These are phyloP conservation scores for Septoria petroselini DNA, from an alignment of 2,329 filamentous ascomycete species.

Conservation along the genomic window DNA sequence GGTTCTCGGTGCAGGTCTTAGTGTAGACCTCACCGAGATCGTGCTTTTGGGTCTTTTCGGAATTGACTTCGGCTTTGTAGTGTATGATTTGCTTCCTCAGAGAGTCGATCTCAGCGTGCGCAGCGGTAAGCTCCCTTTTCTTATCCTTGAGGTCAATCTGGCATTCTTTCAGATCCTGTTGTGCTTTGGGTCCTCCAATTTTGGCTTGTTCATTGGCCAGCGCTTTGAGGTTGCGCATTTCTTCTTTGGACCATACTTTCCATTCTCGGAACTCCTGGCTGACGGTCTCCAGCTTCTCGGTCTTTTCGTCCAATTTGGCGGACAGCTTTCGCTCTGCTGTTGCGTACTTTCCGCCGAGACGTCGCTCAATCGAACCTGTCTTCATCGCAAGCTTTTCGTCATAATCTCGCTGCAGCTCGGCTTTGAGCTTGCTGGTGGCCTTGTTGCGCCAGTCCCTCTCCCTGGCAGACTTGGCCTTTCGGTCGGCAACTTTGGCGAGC, in stretches of 20 bases:
- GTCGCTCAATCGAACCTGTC: conserved; percentile 5
- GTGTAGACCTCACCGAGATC: not conserved
- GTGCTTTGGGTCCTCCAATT: conserved; percentile 12
- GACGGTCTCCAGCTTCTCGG: conserved; percentile 3
- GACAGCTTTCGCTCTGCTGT: conserved; percentile 7
- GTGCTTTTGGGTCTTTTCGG: not conserved
- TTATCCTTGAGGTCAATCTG: conserved; percentile 17
- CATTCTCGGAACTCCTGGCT: not conserved
- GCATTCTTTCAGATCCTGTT: conserved; percentile 12
- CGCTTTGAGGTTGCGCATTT: conserved; percentile 17
- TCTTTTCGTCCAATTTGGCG: conserved; percentile 6
- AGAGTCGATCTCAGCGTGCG: not conserved
- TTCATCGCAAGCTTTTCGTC: conserved; percentile 6
- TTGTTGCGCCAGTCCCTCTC: not conserved
- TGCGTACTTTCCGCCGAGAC: conserved; percentile 11
- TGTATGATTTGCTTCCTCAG: not conserved
- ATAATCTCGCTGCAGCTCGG: conserved; percentile 8
- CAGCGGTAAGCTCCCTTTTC: conserved; percentile 9
- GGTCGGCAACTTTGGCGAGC: not conserved
- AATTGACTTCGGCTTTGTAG: conserved; percentile 1
- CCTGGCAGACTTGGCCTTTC: conserved; percentile 5
- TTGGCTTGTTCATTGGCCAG: conserved; percentile 12
- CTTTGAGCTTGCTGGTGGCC: not conserved
- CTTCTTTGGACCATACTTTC: conserved; percentile 15
- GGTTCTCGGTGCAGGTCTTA: not conserved